phyloP scores from a whole-genome alignment of 768 basidiomycete species.

The Podaxis carcinomalis region DNA sequence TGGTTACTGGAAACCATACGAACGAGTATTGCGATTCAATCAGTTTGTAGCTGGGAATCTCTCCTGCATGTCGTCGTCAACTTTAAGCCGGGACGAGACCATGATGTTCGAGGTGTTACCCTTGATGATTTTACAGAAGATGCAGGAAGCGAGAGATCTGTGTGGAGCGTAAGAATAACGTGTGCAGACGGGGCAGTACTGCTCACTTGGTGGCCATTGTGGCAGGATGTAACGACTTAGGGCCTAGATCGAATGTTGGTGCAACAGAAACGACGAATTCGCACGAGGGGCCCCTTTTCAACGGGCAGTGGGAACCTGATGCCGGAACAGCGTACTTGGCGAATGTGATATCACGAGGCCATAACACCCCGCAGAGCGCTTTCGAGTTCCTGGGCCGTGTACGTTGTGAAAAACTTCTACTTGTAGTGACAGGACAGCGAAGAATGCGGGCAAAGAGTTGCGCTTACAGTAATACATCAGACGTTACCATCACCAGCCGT shows the following conservation, averaged over 20 bases:
- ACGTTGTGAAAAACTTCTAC: not conserved
- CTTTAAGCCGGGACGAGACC: not conserved
- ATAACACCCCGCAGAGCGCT: no score
- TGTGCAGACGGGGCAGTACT: not conserved
- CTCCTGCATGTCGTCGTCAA: slow-evolving; percentile 43
- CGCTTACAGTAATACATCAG: not conserved
- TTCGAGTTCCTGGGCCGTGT: no score
- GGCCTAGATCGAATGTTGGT: not conserved
- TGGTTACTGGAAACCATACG: slow-evolving; percentile 22
- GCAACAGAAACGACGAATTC: slow-evolving; percentile 2
- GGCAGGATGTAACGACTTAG: not conserved
- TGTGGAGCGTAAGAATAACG: not conserved
- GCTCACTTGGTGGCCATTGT: slow-evolving; percentile 36
- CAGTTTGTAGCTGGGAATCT: slow-evolving; percentile 87
- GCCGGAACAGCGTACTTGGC: not conserved
- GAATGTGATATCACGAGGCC: no score
- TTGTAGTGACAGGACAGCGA: not conserved
- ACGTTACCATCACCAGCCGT: not conserved
- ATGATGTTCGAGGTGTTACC: slow-evolving; percentile 35
- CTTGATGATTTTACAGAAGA: slow-evolving; percentile 97
- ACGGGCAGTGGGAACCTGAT: no score
- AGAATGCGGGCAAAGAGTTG: not conserved
- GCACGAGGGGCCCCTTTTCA: not conserved
- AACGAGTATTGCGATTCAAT: slow-evolving; percentile 71
- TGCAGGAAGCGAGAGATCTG: slow-evolving; percentile 60